These are phyloP conservation scores for Lecanicillium sp. DNA, from an alignment of 2,329 filamentous ascomycete genomes.

Conservation along the genomic window DNA sequence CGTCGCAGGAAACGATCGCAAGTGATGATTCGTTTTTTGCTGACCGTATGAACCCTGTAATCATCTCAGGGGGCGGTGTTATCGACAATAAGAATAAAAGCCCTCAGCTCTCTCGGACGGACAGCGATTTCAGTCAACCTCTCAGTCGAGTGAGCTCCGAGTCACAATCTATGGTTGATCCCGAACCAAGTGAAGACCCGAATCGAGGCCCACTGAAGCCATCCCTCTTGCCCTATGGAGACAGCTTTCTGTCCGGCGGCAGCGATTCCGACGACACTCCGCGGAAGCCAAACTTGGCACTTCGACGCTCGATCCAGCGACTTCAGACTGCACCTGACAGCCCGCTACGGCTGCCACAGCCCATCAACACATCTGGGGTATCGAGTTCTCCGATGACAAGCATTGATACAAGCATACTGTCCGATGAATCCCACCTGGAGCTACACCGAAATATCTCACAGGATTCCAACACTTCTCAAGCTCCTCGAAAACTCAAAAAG, in stretches of 20 bases:
- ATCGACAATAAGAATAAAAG: conserved; percentile 54
- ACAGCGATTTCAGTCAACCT: conserved; percentile 44
- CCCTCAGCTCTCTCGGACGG: conserved; percentile 41
- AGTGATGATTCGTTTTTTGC: conserved; percentile 52
- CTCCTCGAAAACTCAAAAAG: conserved; percentile 51
- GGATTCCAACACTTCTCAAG: conserved; percentile 24
- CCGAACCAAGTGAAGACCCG: conserved; percentile 12
- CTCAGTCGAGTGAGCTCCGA: conserved; percentile 37
- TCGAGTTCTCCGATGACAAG: conserved; percentile 48
- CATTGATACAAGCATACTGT: conserved; percentile 50
- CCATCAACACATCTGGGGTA: conserved; percentile 41
- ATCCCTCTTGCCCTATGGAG: conserved; percentile 39
- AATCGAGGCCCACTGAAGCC: conserved; percentile 41
- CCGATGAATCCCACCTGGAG: conserved; percentile 48
- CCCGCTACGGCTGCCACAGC: conserved; percentile 44
- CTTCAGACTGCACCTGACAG: conserved; percentile 39
- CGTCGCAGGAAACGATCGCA: conserved; percentile 46
- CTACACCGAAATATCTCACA: conserved; percentile 31
- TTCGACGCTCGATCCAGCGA: conserved; percentile 49
- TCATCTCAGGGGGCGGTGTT: conserved; percentile 59
- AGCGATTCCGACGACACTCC: conserved; percentile 46
- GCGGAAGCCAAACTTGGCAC: conserved; percentile 47
- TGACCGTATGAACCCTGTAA: conserved; percentile 58
- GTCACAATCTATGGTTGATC: conserved; percentile 29
- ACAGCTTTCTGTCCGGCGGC: conserved; percentile 46